These are phyloP conservation scores for Emergomyces orientalis DNA, from an alignment of 2,329 filamentous ascomycete genomes.

Conservation along the genomic window DNA sequence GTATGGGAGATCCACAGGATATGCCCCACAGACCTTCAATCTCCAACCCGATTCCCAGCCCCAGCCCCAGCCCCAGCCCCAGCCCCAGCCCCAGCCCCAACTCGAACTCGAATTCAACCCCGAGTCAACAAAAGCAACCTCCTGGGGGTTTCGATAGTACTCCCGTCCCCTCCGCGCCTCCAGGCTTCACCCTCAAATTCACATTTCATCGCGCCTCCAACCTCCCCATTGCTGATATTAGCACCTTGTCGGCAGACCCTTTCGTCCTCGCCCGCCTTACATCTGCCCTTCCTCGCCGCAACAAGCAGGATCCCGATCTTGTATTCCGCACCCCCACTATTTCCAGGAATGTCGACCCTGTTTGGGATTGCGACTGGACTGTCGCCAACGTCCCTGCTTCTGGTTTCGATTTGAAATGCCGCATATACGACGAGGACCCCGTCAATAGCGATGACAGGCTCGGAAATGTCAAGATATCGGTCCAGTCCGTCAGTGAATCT, in stretches of 20 bases:
- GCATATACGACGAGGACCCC: slow-evolving; percentile 83
- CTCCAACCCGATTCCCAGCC: slow-evolving; percentile 5
- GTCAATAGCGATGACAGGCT: slow-evolving; percentile 78
- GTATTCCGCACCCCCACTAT: slow-evolving; percentile 67
- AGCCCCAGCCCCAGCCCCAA: background rate
- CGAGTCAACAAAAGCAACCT: slow-evolving; percentile 35
- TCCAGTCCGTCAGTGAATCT: slow-evolving; percentile 49
- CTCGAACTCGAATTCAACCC: background rate
- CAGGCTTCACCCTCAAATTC: slow-evolving; percentile 76
- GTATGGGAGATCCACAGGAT: background rate
- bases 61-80: slow-evolving; percentile 7
- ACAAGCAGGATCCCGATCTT: slow-evolving; percentile 77
- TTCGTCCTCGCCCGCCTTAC: slow-evolving; percentile 69
- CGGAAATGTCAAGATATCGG: slow-evolving; percentile 69
- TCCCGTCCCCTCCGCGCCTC: slow-evolving; percentile 62
- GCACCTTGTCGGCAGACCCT: slow-evolving; percentile 70
- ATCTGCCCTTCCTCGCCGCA: slow-evolving; percentile 59
- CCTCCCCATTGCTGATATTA: slow-evolving; percentile 72
- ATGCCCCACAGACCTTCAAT: background rate
- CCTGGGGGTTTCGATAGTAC: slow-evolving; percentile 73
- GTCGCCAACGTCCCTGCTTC: slow-evolving; percentile 74
- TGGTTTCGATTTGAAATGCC: slow-evolving; percentile 76
- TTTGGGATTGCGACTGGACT: slow-evolving; percentile 78
- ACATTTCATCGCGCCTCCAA: slow-evolving; percentile 73
- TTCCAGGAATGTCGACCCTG: slow-evolving; percentile 60